Evolutionary conservation across 352 stramenopile species (phyloP).

Genomic region (Discostella stelligera): DNA sequence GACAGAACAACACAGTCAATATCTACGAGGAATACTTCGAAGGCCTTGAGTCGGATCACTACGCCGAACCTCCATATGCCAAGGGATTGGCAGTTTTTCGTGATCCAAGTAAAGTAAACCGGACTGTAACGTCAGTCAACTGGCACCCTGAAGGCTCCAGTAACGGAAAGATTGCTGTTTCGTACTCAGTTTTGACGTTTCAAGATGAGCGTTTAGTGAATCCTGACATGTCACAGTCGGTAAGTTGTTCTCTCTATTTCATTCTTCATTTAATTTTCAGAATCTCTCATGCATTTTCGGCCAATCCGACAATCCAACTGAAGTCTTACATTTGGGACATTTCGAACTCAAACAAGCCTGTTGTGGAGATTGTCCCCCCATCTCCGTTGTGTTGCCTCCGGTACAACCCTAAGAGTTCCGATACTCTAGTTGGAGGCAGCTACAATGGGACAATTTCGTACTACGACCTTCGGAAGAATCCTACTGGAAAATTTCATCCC

Average conservation of each 20-base stretch:
- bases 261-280: neutral
- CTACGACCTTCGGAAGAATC: conserved; percentile 92
- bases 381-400: conserved; percentile 85
- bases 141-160: conserved; percentile 93
- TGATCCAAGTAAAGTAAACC: conserved; percentile 91
- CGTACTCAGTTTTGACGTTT: conserved; percentile 94
- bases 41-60: conserved; percentile 85
- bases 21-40: conserved; percentile 97
- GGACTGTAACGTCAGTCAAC: conserved; percentile 94
- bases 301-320: conserved; percentile 29
- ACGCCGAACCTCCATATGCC: conserved; percentile 91
- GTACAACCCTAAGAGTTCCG: conserved; percentile 95
- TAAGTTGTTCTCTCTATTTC: conserved; percentile 18
- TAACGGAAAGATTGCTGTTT: conserved; percentile 90
- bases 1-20: conserved; percentile 98
- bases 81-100: conserved; percentile 96
- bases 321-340: conserved; percentile 95
- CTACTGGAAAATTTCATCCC: conserved; percentile 76
- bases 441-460: conserved; percentile 97
- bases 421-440: conserved; percentile 92
- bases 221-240: conserved; percentile 79
- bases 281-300: neutral
- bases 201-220: conserved; percentile 91
- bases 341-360: conserved; percentile 94
- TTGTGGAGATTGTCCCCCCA: conserved; percentile 91